Conservation (phyloP, 202 grass and related monocot genomes). For the Dendrocalamus latiflorus region DNA sequence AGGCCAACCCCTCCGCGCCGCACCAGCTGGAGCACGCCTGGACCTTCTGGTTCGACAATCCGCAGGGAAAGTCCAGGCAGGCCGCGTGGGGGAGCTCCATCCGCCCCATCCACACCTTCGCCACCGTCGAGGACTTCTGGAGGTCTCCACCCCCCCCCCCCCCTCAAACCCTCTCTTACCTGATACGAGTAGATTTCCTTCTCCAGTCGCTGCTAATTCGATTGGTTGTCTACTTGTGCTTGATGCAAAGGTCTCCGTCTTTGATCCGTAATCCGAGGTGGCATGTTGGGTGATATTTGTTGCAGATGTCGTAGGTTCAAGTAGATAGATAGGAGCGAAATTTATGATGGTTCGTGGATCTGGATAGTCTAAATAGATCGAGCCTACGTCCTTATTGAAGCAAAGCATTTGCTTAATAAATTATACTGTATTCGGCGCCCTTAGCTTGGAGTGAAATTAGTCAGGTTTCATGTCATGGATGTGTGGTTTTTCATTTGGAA, state of each 20-base stretch:
- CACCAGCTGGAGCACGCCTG: constrained; percentile 76
- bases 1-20: neutral
- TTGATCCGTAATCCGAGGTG: neutral
- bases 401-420: neutral
- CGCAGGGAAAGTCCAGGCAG: constrained; percentile 45
- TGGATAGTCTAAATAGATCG: neutral
- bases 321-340: neutral
- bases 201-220: neutral
- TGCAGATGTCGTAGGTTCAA: neutral
- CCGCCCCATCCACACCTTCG: constrained; percentile 74
- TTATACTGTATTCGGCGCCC: neutral
- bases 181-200: neutral
- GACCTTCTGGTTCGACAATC: constrained; percentile 99
- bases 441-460: neutral
- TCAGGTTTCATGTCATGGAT: neutral
- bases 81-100: constrained; percentile 77
- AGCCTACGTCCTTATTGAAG: neutral
- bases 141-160: constrained; percentile 11
- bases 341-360: neutral
- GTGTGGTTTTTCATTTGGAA: neutral
- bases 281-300: neutral
- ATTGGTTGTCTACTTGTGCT: neutral
- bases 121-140: constrained; percentile 91
- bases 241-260: neutral
- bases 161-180: neutral